phyloP scores from a whole-genome alignment of 768 basidiomycete species.

The Sporobolomyces phaffii region DNA sequence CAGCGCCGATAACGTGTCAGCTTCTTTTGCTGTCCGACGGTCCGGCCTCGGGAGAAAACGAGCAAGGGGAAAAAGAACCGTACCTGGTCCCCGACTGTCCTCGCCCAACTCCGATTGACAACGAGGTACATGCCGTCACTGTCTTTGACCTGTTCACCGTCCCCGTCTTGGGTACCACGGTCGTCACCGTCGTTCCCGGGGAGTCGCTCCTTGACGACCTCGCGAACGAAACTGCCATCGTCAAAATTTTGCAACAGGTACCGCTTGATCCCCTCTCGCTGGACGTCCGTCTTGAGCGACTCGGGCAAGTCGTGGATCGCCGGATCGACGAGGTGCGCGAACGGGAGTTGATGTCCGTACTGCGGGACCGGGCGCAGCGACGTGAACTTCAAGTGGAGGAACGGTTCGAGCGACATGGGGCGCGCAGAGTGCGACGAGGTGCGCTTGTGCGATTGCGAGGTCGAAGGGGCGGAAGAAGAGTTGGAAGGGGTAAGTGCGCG shows the following conservation, averaged over 20 bases:
- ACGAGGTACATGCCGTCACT: slow-evolving; percentile 20
- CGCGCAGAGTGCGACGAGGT: background rate
- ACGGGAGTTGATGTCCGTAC: slow-evolving; percentile 4
- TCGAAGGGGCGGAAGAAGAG: too few species aligned
- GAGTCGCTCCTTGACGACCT: slow-evolving; percentile 18
- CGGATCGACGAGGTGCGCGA: slow-evolving; percentile 20
- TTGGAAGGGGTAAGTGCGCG: slow-evolving; percentile 7
- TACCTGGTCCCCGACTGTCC: slow-evolving; percentile 18
- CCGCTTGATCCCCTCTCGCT: slow-evolving; percentile 25
- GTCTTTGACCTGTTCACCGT: background rate
- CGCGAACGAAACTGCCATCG: slow-evolving; percentile 9
- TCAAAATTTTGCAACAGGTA: slow-evolving; percentile 24
- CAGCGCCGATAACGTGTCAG: too few species aligned
- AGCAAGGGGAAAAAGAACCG: background rate
- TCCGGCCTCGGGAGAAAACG: too few species aligned
- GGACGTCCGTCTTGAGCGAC: slow-evolving; percentile 20
- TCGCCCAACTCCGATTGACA: slow-evolving; percentile 14
- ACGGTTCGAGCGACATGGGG: background rate
- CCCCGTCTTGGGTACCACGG: background rate
- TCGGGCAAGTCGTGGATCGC: slow-evolving; percentile 6
- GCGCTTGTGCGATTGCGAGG: too few species aligned
- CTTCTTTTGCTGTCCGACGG: too few species aligned
- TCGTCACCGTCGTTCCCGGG: background rate
- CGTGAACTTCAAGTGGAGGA: slow-evolving; percentile 28
- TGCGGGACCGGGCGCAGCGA: slow-evolving; percentile 8